These are phyloP conservation scores for Apiotrichum sp. DNA, from an alignment of 1,284 basidiomycete species.

Conservation along the genomic window DNA sequence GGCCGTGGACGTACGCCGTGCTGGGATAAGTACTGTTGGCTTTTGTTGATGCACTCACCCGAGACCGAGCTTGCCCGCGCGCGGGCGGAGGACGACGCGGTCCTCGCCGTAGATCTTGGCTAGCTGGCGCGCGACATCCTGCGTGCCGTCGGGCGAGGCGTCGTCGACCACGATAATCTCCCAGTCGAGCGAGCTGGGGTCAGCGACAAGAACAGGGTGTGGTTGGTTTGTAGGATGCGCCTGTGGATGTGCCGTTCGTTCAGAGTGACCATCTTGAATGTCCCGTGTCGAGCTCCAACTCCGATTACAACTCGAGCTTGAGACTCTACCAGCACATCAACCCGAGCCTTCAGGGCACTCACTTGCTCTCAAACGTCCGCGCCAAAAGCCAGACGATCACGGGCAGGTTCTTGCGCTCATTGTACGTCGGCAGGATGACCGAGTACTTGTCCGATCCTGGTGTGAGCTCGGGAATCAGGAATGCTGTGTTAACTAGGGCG, in stretches of 20 bases:
- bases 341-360: conserved; percentile 41
- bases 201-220: not conserved
- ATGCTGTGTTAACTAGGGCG: not conserved
- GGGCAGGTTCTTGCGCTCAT: conserved; percentile 84
- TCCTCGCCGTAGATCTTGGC: conserved; percentile 73
- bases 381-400: conserved; percentile 77
- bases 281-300: too few species aligned
- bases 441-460: conserved; percentile 59
- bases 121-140: conserved; percentile 74
- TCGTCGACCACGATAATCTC: conserved; percentile 88
- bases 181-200: conserved; percentile 57
- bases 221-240: not conserved
- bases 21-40: conserved; percentile 23
- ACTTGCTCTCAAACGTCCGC: conserved; percentile 68
- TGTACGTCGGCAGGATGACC: conserved; percentile 87
- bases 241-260: too few species aligned
- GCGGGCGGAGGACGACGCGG: conserved; percentile 74
- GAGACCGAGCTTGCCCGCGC: conserved; percentile 79
- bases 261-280: too few species aligned
- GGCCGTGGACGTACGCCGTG: conserved; percentile 85
- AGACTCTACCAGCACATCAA: too few species aligned
- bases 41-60: conserved; percentile 48
- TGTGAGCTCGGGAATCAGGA: not conserved
- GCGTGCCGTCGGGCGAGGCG: conserved; percentile 84
- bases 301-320: too few species aligned